phyloP scores from a whole-genome alignment of 2,329 filamentous ascomycete genomes.

The Penicillium sp. region DNA sequence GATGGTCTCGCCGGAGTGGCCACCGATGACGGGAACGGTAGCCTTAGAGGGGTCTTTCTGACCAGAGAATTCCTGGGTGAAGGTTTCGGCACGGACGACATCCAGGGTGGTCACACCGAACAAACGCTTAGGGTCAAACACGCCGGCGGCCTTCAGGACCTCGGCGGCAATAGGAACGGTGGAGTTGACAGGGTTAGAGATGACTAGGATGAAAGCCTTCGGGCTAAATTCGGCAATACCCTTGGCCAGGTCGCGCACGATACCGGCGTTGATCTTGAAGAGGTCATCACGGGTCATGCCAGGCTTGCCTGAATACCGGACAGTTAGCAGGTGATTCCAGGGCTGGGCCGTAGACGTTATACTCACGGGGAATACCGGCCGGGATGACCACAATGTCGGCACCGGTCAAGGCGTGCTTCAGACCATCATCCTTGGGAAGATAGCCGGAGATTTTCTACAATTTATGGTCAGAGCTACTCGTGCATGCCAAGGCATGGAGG shows the following conservation, averaged over 20 bases:
- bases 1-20: slow-evolving; percentile 97
- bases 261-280: slow-evolving; percentile 99
- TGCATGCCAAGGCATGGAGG: neutral
- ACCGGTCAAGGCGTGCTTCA: slow-evolving; percentile 84
- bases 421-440: slow-evolving; percentile 79
- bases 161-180: slow-evolving; percentile 97
- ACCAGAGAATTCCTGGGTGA: slow-evolving; percentile 81
- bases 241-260: slow-evolving; percentile 91
- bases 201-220: slow-evolving; percentile 93
- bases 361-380: slow-evolving; percentile 92
- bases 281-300: slow-evolving; percentile 99
- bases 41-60: slow-evolving; percentile 78
- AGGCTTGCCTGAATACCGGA: slow-evolving; percentile 71
- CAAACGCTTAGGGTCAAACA: slow-evolving; percentile 92
- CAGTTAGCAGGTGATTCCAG: slow-evolving; percentile 7
- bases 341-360: neutral
- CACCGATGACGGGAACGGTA: slow-evolving; percentile 88
- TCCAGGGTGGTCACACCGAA: slow-evolving; percentile 99
- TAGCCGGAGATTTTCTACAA: slow-evolving; percentile 78
- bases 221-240: slow-evolving; percentile 82
- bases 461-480: slow-evolving; percentile 26
- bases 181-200: slow-evolving; percentile 99
- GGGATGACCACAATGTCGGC: slow-evolving; percentile 97
- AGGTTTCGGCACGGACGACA: slow-evolving; percentile 96
- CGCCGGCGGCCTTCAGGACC: slow-evolving; percentile 86